Evolutionary conservation across 768 basidiomycete genomes (phyloP).

Genomic region (Leccinum uliginosum): DNA sequence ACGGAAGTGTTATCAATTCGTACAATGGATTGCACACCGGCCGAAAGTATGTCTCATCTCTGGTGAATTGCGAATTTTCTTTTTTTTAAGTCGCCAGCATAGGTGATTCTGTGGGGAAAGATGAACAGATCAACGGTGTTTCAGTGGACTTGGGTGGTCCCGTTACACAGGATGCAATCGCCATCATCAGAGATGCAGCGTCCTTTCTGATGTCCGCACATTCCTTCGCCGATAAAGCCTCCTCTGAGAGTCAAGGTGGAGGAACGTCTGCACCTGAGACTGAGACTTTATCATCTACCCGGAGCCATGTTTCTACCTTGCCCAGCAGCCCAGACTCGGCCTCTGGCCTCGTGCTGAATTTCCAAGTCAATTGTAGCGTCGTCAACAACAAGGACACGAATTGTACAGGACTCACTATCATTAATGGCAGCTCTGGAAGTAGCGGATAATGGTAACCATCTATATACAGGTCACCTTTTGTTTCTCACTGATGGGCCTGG

Average conservation of each 20-base stretch:
- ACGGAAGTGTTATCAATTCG: background rate
- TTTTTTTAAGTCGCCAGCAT: background rate
- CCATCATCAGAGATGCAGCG: background rate
- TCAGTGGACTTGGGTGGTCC: background rate
- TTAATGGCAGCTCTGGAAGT: background rate
- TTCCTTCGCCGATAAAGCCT: background rate
- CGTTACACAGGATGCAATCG: background rate
- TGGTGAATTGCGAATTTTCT: background rate
- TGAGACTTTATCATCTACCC: background rate
- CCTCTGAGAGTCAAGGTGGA: background rate
- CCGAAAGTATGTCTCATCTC: background rate
- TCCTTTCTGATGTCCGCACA: background rate
- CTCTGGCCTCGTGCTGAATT: background rate
- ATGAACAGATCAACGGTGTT: background rate
- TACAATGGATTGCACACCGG: background rate
- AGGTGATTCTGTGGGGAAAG: background rate
- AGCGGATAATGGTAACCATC: background rate
- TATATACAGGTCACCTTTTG: background rate
- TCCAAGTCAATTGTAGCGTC: background rate
- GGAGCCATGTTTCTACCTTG: background rate
- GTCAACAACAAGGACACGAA: background rate
- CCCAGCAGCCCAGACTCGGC: constrained; percentile 1
- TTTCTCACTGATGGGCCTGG: background rate
- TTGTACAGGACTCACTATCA: background rate
- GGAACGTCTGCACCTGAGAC: too few relatives aligned